Percentiles rank a stretch among this genome's conserved stretches.
Conservation (phyloP, 2,329 filamentous ascomycete genomes). For the Fonsecaea pugnacius region DNA sequence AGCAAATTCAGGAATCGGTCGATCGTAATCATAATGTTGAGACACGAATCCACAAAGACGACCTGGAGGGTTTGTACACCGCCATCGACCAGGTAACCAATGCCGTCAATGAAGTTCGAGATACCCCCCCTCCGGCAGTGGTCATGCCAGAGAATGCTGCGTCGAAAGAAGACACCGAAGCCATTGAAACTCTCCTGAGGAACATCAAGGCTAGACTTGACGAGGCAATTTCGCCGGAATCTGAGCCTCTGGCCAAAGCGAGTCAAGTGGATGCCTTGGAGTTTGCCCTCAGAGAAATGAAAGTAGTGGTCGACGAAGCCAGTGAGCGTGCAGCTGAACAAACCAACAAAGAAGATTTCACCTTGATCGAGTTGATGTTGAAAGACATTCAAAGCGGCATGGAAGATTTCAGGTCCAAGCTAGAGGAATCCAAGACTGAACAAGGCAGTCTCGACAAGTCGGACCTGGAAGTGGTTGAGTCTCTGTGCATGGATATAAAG, state of each 20-base stretch:
- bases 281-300: constrained; percentile 72
- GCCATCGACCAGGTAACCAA: constrained; percentile 60
- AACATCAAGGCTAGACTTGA: constrained; percentile 90
- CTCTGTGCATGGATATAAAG: constrained; percentile 85
- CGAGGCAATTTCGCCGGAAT: constrained; percentile 69
- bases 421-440: constrained; percentile 45
- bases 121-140: constrained; percentile 46
- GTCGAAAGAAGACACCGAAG: constrained; percentile 81
- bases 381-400: constrained; percentile 75
- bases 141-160: constrained; percentile 57
- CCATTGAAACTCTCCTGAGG: constrained; percentile 85
- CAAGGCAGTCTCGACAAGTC: constrained; percentile 72
- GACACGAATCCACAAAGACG: constrained; percentile 51
- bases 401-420: constrained; percentile 67
- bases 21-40: constrained; percentile 30
- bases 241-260: constrained; percentile 69
- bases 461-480: constrained; percentile 79
- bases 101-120: constrained; percentile 53
- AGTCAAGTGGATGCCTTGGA: constrained; percentile 68
- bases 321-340: constrained; percentile 69
- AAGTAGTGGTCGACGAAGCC: constrained; percentile 69
- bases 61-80: constrained; percentile 52
- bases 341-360: constrained; percentile 78
- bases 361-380: constrained; percentile 74
- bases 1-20: constrained; percentile 60